Evolutionary conservation across 2,329 filamentous ascomycete genomes (phyloP), one percentile per base, ranked within the genome.

Genomic region (Calonectria pteridis): DNA sequence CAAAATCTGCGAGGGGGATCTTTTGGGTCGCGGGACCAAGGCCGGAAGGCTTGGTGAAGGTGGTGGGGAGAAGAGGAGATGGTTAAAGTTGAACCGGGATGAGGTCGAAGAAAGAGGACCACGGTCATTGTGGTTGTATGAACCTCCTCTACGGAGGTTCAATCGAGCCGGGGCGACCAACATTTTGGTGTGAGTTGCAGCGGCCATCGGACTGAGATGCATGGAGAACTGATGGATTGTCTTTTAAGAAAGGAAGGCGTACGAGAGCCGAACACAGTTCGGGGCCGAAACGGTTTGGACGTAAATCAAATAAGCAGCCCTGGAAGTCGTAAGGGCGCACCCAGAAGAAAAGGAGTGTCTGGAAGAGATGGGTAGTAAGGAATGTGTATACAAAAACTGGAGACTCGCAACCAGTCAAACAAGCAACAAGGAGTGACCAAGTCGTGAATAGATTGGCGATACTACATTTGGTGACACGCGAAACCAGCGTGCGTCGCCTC

Each of bases 1-100:
- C 65, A 85, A 74, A 23, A 82, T 78, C n/a, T 89, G 86, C 53
- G 87, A 85, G 26, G 88, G 87, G 63, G 91, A 89, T 84, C 93
- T 92, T 80, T 92, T 90, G 80, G 91, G 91, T 74, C 92, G 89
- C 18, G 92, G 92, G 43, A 93, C 86, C 67, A 94, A 88, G 18
- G 91, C 92, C 16, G 93, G 94, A 64, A 95, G 89, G 75, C 91
- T 91, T 2, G 93, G 94, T 2, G 93, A 96, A 5, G 93, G 93
- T 31, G 93, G 94, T 1, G 88, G 89, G 31, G 91, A 92, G 83
- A 91, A 92, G 77, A 93, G 86, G 49, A 94, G 88, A 75, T 94
- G 91, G 79, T 92, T 92, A 84, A 93, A 92, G 83, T 86, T 91
- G 83, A 93, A 93, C 59, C 90, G 86, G 23, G 91, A 91, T 40